Evolutionary conservation across 2,329 filamentous ascomycete species (phyloP).

Genomic region (Canariomyces notabilis): DNA sequence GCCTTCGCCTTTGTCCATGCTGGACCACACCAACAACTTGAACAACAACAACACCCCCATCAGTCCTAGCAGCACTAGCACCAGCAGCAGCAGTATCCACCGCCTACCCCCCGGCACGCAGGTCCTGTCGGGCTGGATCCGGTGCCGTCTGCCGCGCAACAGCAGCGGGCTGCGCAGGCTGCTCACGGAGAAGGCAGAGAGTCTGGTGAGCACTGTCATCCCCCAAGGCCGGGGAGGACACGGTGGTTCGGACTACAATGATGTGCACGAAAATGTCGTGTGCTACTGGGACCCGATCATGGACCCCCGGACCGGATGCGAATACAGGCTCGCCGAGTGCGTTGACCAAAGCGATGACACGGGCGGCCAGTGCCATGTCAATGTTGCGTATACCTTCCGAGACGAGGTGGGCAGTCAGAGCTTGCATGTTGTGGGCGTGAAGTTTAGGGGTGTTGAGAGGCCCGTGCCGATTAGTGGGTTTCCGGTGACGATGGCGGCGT

Average conservation of each 20-base stretch:
- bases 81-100: not conserved
- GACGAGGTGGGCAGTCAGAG: not conserved
- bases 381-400: not conserved
- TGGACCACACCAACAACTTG: too few species aligned
- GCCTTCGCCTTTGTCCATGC: not conserved
- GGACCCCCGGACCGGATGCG: too few species aligned
- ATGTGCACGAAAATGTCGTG: too few species aligned
- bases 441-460: slow-evolving; percentile 1
- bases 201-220: not conserved
- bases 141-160: slow-evolving; percentile 8
- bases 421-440: not conserved
- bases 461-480: slow-evolving; percentile 3
- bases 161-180: not conserved
- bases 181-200: not conserved
- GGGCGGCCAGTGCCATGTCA: slow-evolving; percentile 1
- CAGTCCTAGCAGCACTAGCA: too few species aligned
- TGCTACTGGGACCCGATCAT: too few species aligned
- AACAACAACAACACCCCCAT: too few species aligned
- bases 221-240: too few species aligned
- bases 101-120: not conserved
- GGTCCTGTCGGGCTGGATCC: slow-evolving; percentile 1
- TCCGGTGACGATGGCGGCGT: not conserved
- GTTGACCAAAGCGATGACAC: not conserved
- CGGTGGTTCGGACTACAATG: too few species aligned
- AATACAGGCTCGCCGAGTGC: not conserved